phyloP scores from a whole-genome alignment of 495 filamentous ascomycete genomes.

The Penicillium waksmanii region DNA sequence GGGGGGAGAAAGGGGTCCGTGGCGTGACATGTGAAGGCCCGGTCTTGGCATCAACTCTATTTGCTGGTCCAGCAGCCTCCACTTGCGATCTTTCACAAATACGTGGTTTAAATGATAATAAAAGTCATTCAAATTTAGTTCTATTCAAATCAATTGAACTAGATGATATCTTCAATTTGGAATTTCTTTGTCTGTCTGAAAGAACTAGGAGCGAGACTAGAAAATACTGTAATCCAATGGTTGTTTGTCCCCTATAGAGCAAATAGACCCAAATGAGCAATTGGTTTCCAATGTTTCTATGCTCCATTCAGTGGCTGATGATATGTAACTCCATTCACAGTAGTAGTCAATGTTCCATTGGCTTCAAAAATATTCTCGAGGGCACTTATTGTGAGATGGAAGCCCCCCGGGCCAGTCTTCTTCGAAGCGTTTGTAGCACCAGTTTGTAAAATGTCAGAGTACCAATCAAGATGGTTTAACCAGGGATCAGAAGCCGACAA shows the following conservation, averaged over 20 bases:
- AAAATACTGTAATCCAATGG: no score
- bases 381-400: constrained; percentile 9
- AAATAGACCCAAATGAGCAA: not conserved
- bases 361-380: constrained; percentile 8
- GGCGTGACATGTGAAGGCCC: constrained; percentile 46
- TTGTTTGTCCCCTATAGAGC: no score
- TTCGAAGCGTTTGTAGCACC: constrained; percentile 1
- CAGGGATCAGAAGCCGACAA: not conserved
- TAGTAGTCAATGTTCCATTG: constrained; percentile 15
- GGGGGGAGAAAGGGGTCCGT: constrained; percentile 25
- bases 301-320: constrained; percentile 5
- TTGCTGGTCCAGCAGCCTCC: no score
- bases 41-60: constrained; percentile 5
- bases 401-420: constrained; percentile 9
- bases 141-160: no score
- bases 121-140: no score
- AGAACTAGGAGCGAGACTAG: no score
- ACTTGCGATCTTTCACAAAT: no score
- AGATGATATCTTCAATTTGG: no score
- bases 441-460: constrained; percentile 4
- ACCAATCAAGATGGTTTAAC: constrained; percentile 11
- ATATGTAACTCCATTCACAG: constrained; percentile 8
- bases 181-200: no score
- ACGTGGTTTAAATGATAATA: no score
- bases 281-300: not conserved